Evolutionary conservation across 2,329 filamentous ascomycete genomes (phyloP).

Genomic region (Sclerotinia spermophila): DNA sequence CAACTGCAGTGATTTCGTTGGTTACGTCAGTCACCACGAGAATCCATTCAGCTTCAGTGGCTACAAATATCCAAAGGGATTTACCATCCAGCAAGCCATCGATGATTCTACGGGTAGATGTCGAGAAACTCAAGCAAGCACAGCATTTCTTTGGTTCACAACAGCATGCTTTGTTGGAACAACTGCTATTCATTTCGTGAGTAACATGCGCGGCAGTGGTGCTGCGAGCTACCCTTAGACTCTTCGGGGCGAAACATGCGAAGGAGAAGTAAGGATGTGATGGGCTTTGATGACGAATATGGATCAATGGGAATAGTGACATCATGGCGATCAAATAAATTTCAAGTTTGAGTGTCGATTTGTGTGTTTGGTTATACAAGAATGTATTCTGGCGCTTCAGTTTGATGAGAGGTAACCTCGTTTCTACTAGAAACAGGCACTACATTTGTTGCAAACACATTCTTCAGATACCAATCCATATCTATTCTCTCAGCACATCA

Average conservation of each 20-base stretch:
- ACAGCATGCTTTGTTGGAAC: conserved; percentile 58
- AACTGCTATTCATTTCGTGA: conserved; percentile 45
- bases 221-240: neutral
- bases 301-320: neutral
- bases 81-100: neutral
- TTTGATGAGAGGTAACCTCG: neutral
- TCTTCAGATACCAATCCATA: neutral
- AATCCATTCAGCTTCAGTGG: conserved; percentile 19
- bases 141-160: conserved; percentile 76
- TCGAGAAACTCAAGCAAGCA: conserved; percentile 69
- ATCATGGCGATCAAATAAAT: neutral
- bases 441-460: neutral
- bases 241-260: neutral
- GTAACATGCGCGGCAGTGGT: conserved; percentile 7
- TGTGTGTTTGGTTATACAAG: neutral
- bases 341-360: neutral
- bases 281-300: neutral
- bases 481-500: neutral
- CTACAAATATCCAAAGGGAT: neutral
- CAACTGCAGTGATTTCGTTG: conserved; percentile 21
- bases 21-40: conserved; percentile 18
- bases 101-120: conserved; percentile 46
- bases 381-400: neutral
- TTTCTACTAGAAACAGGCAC: neutral
- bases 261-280: neutral